These are phyloP conservation scores for Nannochloropsis salina DNA, from an alignment of 108 stramenopile genomes.

Conservation along the genomic window DNA sequence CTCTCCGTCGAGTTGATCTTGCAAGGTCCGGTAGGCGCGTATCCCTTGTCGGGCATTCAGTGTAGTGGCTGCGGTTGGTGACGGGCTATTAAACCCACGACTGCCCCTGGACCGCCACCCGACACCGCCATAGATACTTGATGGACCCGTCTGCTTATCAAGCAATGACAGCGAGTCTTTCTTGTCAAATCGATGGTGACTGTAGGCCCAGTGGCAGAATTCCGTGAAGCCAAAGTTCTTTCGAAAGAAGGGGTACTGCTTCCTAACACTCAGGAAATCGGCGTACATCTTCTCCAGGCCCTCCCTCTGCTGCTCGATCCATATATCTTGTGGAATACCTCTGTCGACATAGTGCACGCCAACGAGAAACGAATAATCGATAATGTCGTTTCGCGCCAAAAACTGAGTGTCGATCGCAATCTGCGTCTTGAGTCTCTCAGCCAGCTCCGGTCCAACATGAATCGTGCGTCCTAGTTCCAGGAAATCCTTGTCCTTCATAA, in stretches of 20 bases:
- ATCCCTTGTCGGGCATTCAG: slow-evolving; percentile 4
- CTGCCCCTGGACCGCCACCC: not conserved
- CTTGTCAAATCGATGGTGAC: not conserved
- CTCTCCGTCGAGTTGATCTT: not conserved
- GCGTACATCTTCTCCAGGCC: not conserved
- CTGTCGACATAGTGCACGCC: slow-evolving; percentile 14
- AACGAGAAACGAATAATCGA: not conserved
- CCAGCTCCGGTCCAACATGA: not conserved
- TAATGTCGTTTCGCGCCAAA: slow-evolving; percentile 6
- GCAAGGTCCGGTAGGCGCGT: not conserved
- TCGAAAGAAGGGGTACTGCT: not conserved
- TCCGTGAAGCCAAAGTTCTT: not conserved
- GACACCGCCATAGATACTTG: not conserved
- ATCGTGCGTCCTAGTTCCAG: not conserved
- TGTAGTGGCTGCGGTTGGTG: not conserved
- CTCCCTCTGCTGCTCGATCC: not conserved
- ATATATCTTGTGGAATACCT: slow-evolving; percentile 2
- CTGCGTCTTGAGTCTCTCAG: slow-evolving; percentile 14
- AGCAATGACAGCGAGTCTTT: not conserved
- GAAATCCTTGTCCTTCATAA: not conserved
- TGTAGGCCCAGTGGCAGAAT: not conserved
- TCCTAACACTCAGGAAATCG: not conserved
- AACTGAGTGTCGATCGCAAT: slow-evolving; percentile 8
- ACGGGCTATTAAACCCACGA: not conserved
- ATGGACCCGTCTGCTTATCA: not conserved